Conservation (phyloP, 495 filamentous ascomycete species). For the Annulohypoxylon bovei region DNA sequence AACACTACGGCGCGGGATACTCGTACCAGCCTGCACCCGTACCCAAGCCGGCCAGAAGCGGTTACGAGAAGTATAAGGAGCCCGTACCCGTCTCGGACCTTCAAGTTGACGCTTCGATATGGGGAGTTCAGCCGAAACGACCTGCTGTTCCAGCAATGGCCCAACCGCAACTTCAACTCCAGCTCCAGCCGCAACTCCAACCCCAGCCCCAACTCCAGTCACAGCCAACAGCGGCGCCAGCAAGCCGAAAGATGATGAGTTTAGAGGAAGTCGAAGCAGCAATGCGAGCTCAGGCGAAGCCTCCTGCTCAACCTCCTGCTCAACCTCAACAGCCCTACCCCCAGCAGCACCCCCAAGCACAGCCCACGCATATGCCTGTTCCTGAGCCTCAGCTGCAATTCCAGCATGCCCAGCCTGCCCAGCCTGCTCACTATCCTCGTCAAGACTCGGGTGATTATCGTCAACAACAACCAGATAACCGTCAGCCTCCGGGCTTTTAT, state of each 20-base stretch:
- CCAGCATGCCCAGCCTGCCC: constrained; percentile 37
- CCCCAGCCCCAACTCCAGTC: neutral
- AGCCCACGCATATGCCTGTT: constrained; percentile 31
- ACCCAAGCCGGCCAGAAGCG: constrained; percentile 71
- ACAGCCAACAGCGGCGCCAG: constrained; percentile 42
- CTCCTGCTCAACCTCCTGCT: constrained; percentile 46
- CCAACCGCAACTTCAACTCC: constrained; percentile 5
- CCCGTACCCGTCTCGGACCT: constrained; percentile 79
- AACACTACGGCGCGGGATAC: constrained; percentile 49
- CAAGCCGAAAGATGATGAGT: constrained; percentile 88
- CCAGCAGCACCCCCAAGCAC: constrained; percentile 48
- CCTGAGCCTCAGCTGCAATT: constrained; percentile 45
- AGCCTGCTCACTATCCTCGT: constrained; percentile 37
- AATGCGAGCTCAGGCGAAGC: constrained; percentile 75
- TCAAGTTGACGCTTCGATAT: constrained; percentile 91
- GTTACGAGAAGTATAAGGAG: constrained; percentile 89
- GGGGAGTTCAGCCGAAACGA: constrained; percentile 78
- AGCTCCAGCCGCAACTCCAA: neutral
- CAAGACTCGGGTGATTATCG: constrained; percentile 41
- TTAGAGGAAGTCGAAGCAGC: constrained; percentile 97
- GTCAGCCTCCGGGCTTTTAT: constrained; percentile 40
- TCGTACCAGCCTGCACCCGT: constrained; percentile 56
- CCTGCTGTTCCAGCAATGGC: constrained; percentile 46
- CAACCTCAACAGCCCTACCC: constrained; percentile 36
- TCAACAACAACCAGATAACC: constrained; percentile 41